Base-by-base conservation (phyloP, 176 grass and related monocot genomes). In the Bonia amplexicaulis region DNA sequence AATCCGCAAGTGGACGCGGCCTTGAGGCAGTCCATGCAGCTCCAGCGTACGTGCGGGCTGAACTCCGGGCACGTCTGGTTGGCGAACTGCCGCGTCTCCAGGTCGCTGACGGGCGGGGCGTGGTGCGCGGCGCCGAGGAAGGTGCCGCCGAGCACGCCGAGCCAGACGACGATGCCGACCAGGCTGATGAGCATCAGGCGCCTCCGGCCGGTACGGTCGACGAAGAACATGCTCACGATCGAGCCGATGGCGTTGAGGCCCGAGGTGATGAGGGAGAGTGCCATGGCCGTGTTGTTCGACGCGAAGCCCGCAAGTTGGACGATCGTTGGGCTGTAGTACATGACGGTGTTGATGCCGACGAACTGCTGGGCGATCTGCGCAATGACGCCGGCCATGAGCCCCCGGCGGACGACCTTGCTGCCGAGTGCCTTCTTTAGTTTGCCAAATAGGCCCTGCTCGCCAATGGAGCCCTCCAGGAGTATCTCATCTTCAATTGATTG, bases 311-410 rank as follows among this genome's bases (percentile, higher is more conserved):
- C 93, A 16, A 95, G 84, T 79, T 98, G 96, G 71, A 98, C 93
- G 63, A 98, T 95, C 42, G 96, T 98, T 40, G 96, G 96, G 66
- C 96, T 98, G 80, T 98, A 98, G 85, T 98, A 98, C 96, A 98
- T 98, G 48, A 98, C 96, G 26, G 96, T 95, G 58, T 98, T 98
- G 85, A 98, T 98, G 46, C 96, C 96, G 2, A 95, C 91, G 78
- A 98, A 94, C 69, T 98, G 96, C 67, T 98, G 93, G 10, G 93
- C 93, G 9, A 98, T 91, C 86, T 98, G 96, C 57, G 86, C 92
- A 44, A 90, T 62, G 53, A 98, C 63, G 80, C 96, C 96, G 55
- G 96, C 96, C 55, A 85, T 9, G 26, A 98, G 91, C 2, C 96
- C 96, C 14, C 93, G 87, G 16, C 93, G 88, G 58, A 98, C 96